A percentile compares a stretch with the other conserved stretches of the same genome.
Evolutionary conservation across 2,329 filamentous ascomycete genomes (phyloP).

Genomic region (Zalaria sp.): DNA sequence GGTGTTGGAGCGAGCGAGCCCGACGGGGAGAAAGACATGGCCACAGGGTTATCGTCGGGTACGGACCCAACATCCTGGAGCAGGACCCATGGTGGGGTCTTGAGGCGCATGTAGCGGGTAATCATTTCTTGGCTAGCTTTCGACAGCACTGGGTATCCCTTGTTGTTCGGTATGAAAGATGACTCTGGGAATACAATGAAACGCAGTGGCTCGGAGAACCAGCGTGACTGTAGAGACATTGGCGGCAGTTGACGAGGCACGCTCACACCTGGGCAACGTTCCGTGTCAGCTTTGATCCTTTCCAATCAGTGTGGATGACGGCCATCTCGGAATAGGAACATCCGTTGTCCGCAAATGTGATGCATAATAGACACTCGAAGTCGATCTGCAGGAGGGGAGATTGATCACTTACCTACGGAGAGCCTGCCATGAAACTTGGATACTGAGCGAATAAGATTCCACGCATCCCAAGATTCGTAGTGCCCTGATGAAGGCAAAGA

Average conservation of each 20-base stretch:
- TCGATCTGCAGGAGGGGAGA: not conserved
- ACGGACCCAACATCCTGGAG: constrained; percentile 44
- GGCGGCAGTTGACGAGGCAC: constrained; percentile 46
- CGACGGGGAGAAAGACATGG: not conserved
- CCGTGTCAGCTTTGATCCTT: not conserved
- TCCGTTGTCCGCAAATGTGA: too few species aligned
- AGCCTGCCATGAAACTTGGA: constrained; percentile 77
- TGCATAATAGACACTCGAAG: too few species aligned
- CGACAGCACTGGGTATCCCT: constrained; percentile 44
- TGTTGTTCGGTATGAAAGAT: constrained; percentile 43
- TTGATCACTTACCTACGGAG: constrained; percentile 58
- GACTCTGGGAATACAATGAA: constrained; percentile 38
- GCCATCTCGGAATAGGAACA: not conserved
- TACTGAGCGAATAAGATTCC: constrained; percentile 72
- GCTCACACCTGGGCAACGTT: constrained; percentile 33
- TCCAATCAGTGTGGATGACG: constrained; percentile 1
- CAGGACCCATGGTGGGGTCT: constrained; percentile 45
- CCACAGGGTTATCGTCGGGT: constrained; percentile 20
- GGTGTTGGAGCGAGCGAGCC: constrained; percentile 42
- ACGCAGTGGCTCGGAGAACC: constrained; percentile 49
- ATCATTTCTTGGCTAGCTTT: constrained; percentile 45
- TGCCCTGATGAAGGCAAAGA: constrained; percentile 38
- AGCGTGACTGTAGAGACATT: constrained; percentile 41
- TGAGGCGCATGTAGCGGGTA: constrained; percentile 41
- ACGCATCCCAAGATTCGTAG: constrained; percentile 81